A percentile compares a stretch with the other conserved stretches of the same genome.
These are phyloP conservation scores for Leishmania lainsoni DNA, from an alignment of 208 protist genomes.

Conservation along the genomic window DNA sequence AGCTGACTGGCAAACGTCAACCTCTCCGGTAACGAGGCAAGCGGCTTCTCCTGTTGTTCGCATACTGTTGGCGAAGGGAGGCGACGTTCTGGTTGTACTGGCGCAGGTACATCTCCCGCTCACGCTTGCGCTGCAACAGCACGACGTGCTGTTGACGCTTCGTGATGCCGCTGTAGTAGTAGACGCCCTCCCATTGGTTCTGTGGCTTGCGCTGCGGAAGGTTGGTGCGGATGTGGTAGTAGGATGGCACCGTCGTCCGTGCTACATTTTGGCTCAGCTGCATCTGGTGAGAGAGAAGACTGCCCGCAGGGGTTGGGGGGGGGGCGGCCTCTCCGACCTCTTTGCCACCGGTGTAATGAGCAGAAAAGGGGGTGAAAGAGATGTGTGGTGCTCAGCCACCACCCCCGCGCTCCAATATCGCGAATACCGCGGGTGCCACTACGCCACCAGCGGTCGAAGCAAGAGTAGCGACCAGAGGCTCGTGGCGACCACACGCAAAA, in stretches of 20 bases:
- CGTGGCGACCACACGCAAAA: neutral
- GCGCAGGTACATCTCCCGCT: constrained; percentile 32
- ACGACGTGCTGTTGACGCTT: constrained; percentile 77
- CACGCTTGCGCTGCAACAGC: constrained; percentile 78
- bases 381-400: neutral
- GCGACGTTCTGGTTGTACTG: constrained; percentile 23
- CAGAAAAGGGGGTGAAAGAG: neutral
- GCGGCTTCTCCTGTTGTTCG: constrained; percentile 9
- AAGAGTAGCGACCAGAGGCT: neutral
- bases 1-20: constrained; percentile 46
- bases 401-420: neutral
- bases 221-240: constrained; percentile 89
- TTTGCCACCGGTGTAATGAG: neutral
- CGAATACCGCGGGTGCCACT: neutral
- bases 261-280: constrained; percentile 86
- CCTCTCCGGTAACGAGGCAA: constrained; percentile 12
- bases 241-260: constrained; percentile 87
- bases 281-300: constrained; percentile 3
- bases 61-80: constrained; percentile 16
- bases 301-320: neutral
- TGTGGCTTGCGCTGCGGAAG: constrained; percentile 84
- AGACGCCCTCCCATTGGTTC: constrained; percentile 89
- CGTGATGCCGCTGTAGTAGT: constrained; percentile 86
- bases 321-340: neutral
- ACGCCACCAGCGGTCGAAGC: neutral